A percentile compares a stretch with the other conserved stretches of the same genome.
Conservation (phyloP, 2,329 filamentous ascomycete genomes). For the Fusarium irregulare region DNA sequence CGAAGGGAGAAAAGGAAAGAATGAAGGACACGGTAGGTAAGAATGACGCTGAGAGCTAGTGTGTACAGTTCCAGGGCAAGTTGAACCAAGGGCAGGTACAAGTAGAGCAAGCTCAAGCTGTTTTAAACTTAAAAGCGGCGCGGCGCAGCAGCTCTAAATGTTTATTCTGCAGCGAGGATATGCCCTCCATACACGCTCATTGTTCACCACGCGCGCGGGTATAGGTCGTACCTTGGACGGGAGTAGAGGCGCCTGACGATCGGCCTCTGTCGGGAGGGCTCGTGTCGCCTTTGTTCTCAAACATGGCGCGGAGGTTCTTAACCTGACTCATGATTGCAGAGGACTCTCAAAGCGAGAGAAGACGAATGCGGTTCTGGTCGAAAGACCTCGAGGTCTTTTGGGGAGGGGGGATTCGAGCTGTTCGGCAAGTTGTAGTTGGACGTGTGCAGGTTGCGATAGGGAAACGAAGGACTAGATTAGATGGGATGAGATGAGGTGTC, state of each 20-base stretch:
- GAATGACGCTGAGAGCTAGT: slow-evolving; percentile 30
- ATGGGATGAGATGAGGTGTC: slow-evolving; percentile 35
- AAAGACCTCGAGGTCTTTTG: slow-evolving; percentile 39
- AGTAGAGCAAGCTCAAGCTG: slow-evolving; percentile 26
- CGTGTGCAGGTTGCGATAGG: slow-evolving; percentile 19
- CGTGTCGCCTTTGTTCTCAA: slow-evolving; percentile 76
- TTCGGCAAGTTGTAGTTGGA: slow-evolving; percentile 17
- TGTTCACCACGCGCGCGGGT: slow-evolving; percentile 9
- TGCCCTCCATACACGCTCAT: slow-evolving; percentile 3
- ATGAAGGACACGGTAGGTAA: slow-evolving; percentile 36
- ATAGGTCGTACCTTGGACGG: slow-evolving; percentile 46
- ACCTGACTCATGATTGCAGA: slow-evolving; percentile 72
- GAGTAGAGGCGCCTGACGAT: slow-evolving; percentile 66
- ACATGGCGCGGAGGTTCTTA: slow-evolving; percentile 82
- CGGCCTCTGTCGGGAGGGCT: slow-evolving; percentile 77
- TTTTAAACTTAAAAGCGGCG: slow-evolving; percentile 16
- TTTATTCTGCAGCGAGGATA: slow-evolving; percentile 20
- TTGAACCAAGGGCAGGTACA: slow-evolving; percentile 1
- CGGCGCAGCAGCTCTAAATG: slow-evolving; percentile 17
- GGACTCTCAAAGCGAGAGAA: slow-evolving; percentile 25
- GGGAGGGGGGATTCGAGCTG: slow-evolving; percentile 9
- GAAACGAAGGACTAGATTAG: slow-evolving; percentile 13
- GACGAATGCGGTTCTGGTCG: slow-evolving; percentile 37
- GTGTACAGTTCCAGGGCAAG: slow-evolving; percentile 36
- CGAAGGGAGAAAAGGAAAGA: slow-evolving; percentile 27